Conservation (phyloP, 768 basidiomycete genomes). For the Leccinum variicolor region DNA sequence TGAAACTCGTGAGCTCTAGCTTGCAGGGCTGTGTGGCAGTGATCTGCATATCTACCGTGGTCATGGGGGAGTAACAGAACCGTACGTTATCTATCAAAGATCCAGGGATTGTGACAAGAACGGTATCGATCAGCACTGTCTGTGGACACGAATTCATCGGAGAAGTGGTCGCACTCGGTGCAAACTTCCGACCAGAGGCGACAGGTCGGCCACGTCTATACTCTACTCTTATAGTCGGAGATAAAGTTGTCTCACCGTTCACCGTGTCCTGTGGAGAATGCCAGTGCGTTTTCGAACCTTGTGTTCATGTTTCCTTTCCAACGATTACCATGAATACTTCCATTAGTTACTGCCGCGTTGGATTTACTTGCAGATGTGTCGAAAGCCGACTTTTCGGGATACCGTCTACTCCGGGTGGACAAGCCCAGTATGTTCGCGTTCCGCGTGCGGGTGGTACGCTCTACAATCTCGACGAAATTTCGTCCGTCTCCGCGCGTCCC, state of each 20-base stretch:
- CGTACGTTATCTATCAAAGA: slow-evolving; percentile 38
- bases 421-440: slow-evolving; percentile 77
- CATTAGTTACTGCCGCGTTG: slow-evolving; percentile 63
- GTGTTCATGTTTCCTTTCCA: not conserved
- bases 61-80: slow-evolving; percentile 46
- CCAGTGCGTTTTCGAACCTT: slow-evolving; percentile 47
- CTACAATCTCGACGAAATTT: slow-evolving; percentile 55
- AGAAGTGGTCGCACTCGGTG: slow-evolving; percentile 63
- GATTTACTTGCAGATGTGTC: slow-evolving; percentile 69
- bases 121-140: slow-evolving; percentile 43
- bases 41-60: slow-evolving; percentile 77
- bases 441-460: slow-evolving; percentile 80
- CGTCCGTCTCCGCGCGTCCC: slow-evolving; percentile 9
- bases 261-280: slow-evolving; percentile 84
- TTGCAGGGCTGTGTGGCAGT: slow-evolving; percentile 68
- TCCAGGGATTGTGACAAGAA: not conserved
- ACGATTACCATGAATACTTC: not conserved
- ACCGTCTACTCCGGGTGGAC: slow-evolving; percentile 63
- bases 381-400: slow-evolving; percentile 63
- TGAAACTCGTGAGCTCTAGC: slow-evolving; percentile 35
- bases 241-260: slow-evolving; percentile 79
- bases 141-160: slow-evolving; percentile 81
- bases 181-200: slow-evolving; percentile 44
- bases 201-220: slow-evolving; percentile 60
- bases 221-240: slow-evolving; percentile 60